These are phyloP conservation scores for Euphrasia confusa DNA, from an alignment of 257 asterid genomes.

Conservation along the genomic window DNA sequence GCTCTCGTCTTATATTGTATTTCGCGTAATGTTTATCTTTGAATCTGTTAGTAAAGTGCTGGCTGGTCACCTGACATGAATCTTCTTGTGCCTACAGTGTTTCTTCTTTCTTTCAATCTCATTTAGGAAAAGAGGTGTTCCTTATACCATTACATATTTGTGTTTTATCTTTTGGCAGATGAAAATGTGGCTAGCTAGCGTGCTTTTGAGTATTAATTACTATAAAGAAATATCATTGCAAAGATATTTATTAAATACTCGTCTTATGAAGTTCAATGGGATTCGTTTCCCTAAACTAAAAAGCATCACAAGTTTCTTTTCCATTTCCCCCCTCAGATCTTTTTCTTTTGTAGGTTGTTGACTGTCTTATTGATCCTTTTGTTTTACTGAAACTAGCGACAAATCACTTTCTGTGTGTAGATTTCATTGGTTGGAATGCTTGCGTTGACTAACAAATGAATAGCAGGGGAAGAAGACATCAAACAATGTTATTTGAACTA, in stretches of 20 bases:
- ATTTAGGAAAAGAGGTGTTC: conserved; percentile 92
- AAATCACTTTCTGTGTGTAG: conserved; percentile 83
- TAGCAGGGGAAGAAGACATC: neutral
- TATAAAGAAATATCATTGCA: conserved; percentile 7
- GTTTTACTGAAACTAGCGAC: conserved; percentile 82
- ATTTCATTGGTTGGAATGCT: conserved; percentile 16
- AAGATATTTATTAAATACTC: neutral
- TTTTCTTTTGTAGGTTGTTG: conserved; percentile 65
- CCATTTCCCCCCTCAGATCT: neutral
- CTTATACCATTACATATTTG: conserved; percentile 12
- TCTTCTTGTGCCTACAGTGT: too few relatives aligned
- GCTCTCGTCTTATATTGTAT: too few relatives aligned
- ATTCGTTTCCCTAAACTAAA: conserved; percentile 16
- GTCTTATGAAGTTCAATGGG: neutral
- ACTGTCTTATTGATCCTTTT: conserved; percentile 87
- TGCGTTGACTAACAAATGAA: conserved; percentile 10
- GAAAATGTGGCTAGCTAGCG: neutral
- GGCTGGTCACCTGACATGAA: too few relatives aligned
- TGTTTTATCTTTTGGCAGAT: conserved; percentile 15
- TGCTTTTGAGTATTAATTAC: neutral
- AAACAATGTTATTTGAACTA: too few relatives aligned
- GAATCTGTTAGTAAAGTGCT: neutral
- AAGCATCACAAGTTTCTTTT: conserved; percentile 10
- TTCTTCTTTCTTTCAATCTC: too few relatives aligned
- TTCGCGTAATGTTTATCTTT: neutral